Evolutionary conservation across 2,329 filamentous ascomycete species (phyloP), one percentile per base, ranked within the genome.

Genomic region (Sclerotinia trifoliorum): DNA sequence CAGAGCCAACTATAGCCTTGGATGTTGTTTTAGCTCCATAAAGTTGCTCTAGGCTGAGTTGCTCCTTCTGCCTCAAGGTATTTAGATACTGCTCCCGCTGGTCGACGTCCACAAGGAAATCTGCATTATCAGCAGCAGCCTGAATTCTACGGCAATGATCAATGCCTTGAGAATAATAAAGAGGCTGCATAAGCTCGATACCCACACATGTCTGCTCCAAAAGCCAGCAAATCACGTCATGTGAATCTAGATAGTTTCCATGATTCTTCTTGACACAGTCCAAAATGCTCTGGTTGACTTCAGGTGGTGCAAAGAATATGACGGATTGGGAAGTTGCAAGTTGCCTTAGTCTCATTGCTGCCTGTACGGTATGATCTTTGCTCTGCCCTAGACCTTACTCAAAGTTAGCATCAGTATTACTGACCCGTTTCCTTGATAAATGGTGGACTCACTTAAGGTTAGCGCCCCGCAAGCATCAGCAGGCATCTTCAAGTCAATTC

Each of bases 311-410:
- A 35, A 78, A 77, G 55, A 77, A 75, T 0, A 65, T 63, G 13
- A 76, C 60, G 0, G 75, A 70, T 68, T 76, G 75, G 5, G 74
- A 71, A n/a, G 80, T 80, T 0, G 79, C 82, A 0, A 91, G 78
- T 57, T 89, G 84, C 1, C 89, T 81, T 0, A 91, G 76, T 69
- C 88, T 79, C 88, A 91, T 90, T 0, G 88, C 87, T 65, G 88
- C 88, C 86, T 86, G 81, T 0, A 93, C 89, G 39, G 89, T 72
- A 88, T 72, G 70, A 54, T 76, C 75, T 48, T 76, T 75, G 2
- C 72, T 74, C n/a, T 73, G 70, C 2, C 69, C 69, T 0, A 73
- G 66, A 0, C 60, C 60, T 42, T 63, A 26, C 24, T 44, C 15
- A 26, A 44, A 44, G 15, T 58, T 52, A 51, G 44, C 24, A 6